Percentiles rank a stretch among this genome's conserved stretches.
These are phyloP conservation scores for Diphasiastrum complanatum DNA, from an alignment of 83 land plant species.

Conservation along the genomic window DNA sequence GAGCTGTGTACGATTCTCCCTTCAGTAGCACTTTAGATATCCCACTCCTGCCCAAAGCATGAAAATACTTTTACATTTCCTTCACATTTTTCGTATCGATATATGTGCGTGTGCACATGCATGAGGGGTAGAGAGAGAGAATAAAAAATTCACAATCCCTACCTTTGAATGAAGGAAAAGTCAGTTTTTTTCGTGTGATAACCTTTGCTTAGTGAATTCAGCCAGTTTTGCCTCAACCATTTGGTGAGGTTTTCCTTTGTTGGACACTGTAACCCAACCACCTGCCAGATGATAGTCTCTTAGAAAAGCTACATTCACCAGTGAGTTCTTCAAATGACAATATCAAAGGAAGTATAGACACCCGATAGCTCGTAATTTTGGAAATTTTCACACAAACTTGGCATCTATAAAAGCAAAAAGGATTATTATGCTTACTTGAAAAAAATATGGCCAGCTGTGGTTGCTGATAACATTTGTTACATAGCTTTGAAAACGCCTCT, in stretches of 20 bases:
- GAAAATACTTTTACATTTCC: not conserved
- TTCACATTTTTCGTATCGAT: not conserved
- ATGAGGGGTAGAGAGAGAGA: not conserved
- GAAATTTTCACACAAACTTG: not conserved
- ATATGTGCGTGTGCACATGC: not conserved
- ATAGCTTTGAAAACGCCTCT: conserved; percentile 1
- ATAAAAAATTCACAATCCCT: not conserved
- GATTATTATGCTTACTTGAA: not conserved
- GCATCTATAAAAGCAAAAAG: not conserved
- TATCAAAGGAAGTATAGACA: too few relatives aligned
- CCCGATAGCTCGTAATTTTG: not conserved
- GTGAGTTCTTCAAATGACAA: too few relatives aligned
- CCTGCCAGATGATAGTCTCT: too few relatives aligned
- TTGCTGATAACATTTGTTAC: conserved; percentile 8
- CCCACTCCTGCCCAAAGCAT: conserved; percentile 7
- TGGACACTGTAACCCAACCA: conserved; percentile 14
- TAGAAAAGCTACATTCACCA: too few relatives aligned
- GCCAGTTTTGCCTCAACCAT: conserved; percentile 20
- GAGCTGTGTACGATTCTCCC: conserved; percentile 17
- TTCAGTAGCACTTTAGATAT: conserved; percentile 18
- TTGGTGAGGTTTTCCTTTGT: conserved; percentile 12
- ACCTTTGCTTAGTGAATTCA: conserved; percentile 15
- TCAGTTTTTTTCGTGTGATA: conserved; percentile 11
- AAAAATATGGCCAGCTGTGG: conserved; percentile 24
- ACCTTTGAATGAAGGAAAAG: conserved; percentile 15